Evolutionary conservation across 805 yeast species (phyloP).

Genomic region (Kuraishia cidri): DNA sequence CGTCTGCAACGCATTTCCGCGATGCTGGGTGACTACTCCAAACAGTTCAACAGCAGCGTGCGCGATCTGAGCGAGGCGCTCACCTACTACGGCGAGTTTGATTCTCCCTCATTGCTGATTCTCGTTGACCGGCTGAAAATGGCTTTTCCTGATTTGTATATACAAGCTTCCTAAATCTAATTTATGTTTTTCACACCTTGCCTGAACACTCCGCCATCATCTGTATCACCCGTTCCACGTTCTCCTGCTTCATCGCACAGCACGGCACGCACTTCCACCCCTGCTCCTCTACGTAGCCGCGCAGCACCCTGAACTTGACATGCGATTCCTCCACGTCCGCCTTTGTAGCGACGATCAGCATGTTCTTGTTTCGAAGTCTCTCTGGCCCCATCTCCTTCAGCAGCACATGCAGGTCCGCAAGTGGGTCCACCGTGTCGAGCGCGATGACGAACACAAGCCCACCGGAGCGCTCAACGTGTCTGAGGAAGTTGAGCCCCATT

Average conservation of each 20-base stretch:
- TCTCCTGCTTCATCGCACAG: slow-evolving; percentile 69
- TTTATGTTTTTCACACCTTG: neutral
- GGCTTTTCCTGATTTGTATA: neutral
- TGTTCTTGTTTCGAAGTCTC: slow-evolving; percentile 49
- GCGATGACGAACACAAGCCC: slow-evolving; percentile 85
- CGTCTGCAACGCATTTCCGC: slow-evolving; percentile 31
- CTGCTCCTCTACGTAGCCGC: slow-evolving; percentile 28
- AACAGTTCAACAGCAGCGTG: slow-evolving; percentile 33
- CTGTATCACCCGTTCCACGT: slow-evolving; percentile 58
- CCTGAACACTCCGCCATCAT: slow-evolving; percentile 61
- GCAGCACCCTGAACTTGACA: slow-evolving; percentile 36
- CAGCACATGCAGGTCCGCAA: slow-evolving; percentile 52
- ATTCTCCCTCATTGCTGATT: slow-evolving; percentile 32
- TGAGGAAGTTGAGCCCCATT: slow-evolving; percentile 85
- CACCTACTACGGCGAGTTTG: slow-evolving; percentile 38
- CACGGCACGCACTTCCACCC: slow-evolving; percentile 76
- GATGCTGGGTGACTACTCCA: slow-evolving; percentile 31
- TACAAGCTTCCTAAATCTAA: neutral
- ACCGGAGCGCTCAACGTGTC: slow-evolving; percentile 88
- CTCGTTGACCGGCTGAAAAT: slow-evolving; percentile 33
- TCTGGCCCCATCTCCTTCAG: slow-evolving; percentile 63
- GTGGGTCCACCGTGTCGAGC: slow-evolving; percentile 60
- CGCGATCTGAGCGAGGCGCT: slow-evolving; percentile 36
- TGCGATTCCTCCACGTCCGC: slow-evolving; percentile 66
- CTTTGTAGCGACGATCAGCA: slow-evolving; percentile 85